Base-by-base conservation (phyloP, 2,329 filamentous ascomycete genomes). In the Tympanopsis confertula region DNA sequence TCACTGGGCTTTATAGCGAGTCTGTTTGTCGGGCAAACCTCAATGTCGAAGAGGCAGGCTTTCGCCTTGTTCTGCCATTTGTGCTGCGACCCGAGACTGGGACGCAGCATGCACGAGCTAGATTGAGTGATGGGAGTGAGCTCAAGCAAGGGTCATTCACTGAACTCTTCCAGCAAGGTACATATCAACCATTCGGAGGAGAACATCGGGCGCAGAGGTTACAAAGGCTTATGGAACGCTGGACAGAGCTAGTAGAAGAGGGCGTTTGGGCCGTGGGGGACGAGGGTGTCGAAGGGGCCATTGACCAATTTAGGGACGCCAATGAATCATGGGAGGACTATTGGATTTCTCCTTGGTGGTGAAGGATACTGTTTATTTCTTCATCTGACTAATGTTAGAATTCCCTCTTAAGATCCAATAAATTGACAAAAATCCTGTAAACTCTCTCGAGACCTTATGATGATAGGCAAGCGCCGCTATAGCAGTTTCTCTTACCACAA, bases 391-490 rank as follows among this genome's bases (percentile, higher is more conserved):
- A n/a, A n/a, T n/a, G n/a, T n/a, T n/a, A n/a, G n/a, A n/a, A n/a
- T n/a, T n/a, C n/a, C n/a, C n/a, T n/a, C n/a, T n/a, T n/a, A n/a
- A n/a, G n/a, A n/a, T n/a, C n/a, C n/a, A n/a, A n/a, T n/a, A n/a
- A n/a, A n/a, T n/a, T n/a, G n/a, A n/a, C n/a, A n/a, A n/a, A n/a
- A n/a, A n/a, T n/a, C n/a, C n/a, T n/a, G n/a, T n/a, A n/a, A n/a
- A n/a, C n/a, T n/a, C n/a, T n/a, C n/a, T n/a, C n/a, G n/a, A n/a
- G n/a, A n/a, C n/a, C n/a, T 14, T 19, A 40, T 39, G 22, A 19
- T 32, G n/a, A n/a, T n/a, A n/a, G n/a, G n/a, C 35, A 50, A 40
- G 43, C 43, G 35, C 44, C 46, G 28, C 39, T 43, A 38, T 53
- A 49, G 40, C 48, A 53, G 38, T 48, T 50, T 2, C 32, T 37